Evolutionary conservation across 352 stramenopile genomes (phyloP).

Genomic region (Globisporangium radiosum): DNA sequence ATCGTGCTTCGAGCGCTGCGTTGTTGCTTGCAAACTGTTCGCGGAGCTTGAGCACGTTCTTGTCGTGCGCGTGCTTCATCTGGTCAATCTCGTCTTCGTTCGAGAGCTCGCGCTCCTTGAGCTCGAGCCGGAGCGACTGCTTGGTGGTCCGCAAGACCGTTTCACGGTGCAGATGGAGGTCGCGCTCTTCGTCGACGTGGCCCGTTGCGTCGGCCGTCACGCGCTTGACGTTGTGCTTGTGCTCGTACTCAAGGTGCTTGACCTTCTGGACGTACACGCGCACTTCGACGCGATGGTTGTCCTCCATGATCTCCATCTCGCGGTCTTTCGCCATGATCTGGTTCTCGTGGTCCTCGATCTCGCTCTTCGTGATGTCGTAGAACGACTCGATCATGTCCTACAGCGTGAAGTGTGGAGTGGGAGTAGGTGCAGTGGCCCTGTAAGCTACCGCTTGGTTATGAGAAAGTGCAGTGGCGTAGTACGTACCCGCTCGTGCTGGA

Average conservation of each 20-base stretch:
- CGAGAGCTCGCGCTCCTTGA: slow-evolving; percentile 79
- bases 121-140: slow-evolving; percentile 64
- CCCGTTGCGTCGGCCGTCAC: slow-evolving; percentile 60
- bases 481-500: slow-evolving; percentile 88
- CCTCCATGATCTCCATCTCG: slow-evolving; percentile 95
- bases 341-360: slow-evolving; percentile 89
- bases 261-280: slow-evolving; percentile 93
- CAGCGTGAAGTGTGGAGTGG: neutral
- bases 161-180: slow-evolving; percentile 62
- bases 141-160: slow-evolving; percentile 64
- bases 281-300: slow-evolving; percentile 92
- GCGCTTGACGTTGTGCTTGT: slow-evolving; percentile 91
- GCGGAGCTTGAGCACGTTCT: slow-evolving; percentile 89
- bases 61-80: slow-evolving; percentile 89
- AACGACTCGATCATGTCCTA: slow-evolving; percentile 94
- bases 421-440: neutral
- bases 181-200: slow-evolving; percentile 69
- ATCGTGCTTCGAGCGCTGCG: slow-evolving; percentile 59
- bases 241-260: slow-evolving; percentile 93
- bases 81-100: slow-evolving; percentile 87
- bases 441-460: neutral
- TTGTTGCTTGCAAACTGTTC: slow-evolving; percentile 90
- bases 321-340: slow-evolving; percentile 90
- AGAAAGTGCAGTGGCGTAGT: neutral
- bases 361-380: slow-evolving; percentile 92